Evolutionary conservation across 768 basidiomycete genomes (phyloP).

Genomic region (Pleurotus eryngii): DNA sequence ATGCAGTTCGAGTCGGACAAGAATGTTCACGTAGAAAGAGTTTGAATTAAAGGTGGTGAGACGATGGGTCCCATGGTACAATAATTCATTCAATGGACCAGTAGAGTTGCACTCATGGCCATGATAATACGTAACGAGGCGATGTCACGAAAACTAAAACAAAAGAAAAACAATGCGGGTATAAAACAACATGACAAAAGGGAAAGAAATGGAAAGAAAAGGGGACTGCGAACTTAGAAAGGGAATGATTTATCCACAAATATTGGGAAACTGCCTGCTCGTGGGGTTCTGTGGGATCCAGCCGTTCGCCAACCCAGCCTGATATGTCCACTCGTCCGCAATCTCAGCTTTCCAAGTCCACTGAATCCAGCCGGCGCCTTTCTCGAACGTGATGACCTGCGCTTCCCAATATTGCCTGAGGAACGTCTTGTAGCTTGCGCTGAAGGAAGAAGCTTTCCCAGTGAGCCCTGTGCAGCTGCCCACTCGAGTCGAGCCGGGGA

Average conservation of each 20-base stretch:
- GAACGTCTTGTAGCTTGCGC: conserved; percentile 75
- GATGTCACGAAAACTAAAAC: too few relatives aligned
- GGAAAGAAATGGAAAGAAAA: too few relatives aligned
- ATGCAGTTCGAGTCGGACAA: too few relatives aligned
- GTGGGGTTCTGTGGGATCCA: conserved; percentile 76
- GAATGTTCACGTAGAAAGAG: too few relatives aligned
- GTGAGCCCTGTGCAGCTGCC: conserved; percentile 76
- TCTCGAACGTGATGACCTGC: conserved; percentile 72
- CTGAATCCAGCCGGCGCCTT: conserved; percentile 68
- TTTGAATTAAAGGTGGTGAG: too few relatives aligned
- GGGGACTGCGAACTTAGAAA: too few relatives aligned
- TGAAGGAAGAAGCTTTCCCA: conserved; percentile 73
- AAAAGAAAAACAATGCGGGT: too few relatives aligned
- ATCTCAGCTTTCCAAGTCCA: conserved; percentile 86
- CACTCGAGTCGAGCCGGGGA: conserved; percentile 57
- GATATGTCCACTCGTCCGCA: conserved; percentile 90
- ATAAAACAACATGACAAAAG: too few relatives aligned
- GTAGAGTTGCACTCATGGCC: too few relatives aligned
- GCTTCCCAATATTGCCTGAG: conserved; percentile 83
- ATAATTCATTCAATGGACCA: too few relatives aligned
- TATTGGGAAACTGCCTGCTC: conserved; percentile 50
- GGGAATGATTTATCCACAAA: conserved; percentile 43
- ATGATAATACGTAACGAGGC: too few relatives aligned
- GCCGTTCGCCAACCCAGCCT: conserved; percentile 72
- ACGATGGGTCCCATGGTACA: too few relatives aligned